Evolutionary conservation across 768 basidiomycete species (phyloP), one percentile per base, ranked within the genome.

Genomic region (Plicaturopsis crispa): DNA sequence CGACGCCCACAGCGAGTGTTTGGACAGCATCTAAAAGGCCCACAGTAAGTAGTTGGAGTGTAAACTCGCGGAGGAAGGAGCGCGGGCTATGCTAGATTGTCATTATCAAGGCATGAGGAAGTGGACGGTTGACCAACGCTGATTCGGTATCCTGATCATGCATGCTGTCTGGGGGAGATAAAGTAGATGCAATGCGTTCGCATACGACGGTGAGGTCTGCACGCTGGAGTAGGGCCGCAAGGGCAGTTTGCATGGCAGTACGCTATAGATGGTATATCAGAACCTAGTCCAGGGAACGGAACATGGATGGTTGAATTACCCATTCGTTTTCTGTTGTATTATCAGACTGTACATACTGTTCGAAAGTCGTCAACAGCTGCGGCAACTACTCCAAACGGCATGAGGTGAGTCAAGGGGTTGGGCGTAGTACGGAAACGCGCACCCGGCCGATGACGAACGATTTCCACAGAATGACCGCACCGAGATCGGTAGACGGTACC

Each of bases 361-460:
- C 73, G 37, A 85, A 80, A n/a, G 52, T 55, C 5, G 61, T 50
- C 22, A 88, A 47, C 17, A 87, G 57, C 12, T 60, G 61, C 20
- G 85, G 84, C 10, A 88, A 63, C 84, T 86, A 50, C 22, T 18
- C 10, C 44, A 35, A 17, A 23, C 42, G 28, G 31, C 33, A 8
- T n/a, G n/a, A 14, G 40, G 19, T 14, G 14, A 24, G 10, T 18
- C 24, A 39, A 22, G n/a, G 22, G 43, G 16, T 5, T 19, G 26
- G 11, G 14, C 22, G 26, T 38, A 44, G 24, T 16, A 41, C 21
- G 35, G 38, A 24, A 45, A 24, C 13, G 36, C 80, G 48, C 59
- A 88, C 85, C 38, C 85, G 71, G 26, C 83, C 79, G 39, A 84
- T 60, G 14, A 84, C 66, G 50, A 87, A 88, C 14, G 77, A 69